These are phyloP conservation scores for Chrysosporium queenslandicum DNA, from an alignment of 2,329 filamentous ascomycete genomes.

Conservation along the genomic window DNA sequence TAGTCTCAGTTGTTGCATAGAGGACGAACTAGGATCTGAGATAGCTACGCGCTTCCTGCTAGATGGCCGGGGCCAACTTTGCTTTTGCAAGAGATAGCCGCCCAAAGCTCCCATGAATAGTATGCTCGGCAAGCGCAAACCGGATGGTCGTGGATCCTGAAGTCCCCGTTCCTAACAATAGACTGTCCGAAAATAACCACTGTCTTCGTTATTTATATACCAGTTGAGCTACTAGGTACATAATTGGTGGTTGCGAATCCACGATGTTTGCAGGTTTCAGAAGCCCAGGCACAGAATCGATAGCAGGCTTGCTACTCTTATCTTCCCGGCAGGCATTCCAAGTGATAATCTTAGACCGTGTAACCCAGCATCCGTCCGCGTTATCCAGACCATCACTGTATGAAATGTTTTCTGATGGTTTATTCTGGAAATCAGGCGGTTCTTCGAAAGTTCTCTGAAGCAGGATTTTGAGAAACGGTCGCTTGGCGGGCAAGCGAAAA, in stretches of 20 bases:
- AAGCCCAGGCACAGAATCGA: not conserved
- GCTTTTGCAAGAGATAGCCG: not conserved
- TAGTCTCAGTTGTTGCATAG: too few relatives aligned
- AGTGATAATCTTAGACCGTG: not conserved
- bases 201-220: not conserved
- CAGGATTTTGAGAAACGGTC: too few relatives aligned
- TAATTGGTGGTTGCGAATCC: not conserved
- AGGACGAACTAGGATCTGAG: too few relatives aligned
- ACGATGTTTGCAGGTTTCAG: not conserved
- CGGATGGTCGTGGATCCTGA: not conserved
- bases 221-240: not conserved
- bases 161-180: not conserved
- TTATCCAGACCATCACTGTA: too few relatives aligned
- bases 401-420: too few relatives aligned
- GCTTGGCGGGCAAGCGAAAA: too few relatives aligned
- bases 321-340: not conserved
- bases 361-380: not conserved
- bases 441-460: too few relatives aligned
- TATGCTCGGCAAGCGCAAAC: not conserved
- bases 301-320: not conserved
- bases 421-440: too few relatives aligned
- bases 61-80: too few relatives aligned
- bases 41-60: too few relatives aligned
- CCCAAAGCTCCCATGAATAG: not conserved
- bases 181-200: not conserved